Evolutionary conservation across 495 filamentous ascomycete genomes (phyloP), one percentile per base, ranked within the genome.

Genomic region (Cercophora scortea): DNA sequence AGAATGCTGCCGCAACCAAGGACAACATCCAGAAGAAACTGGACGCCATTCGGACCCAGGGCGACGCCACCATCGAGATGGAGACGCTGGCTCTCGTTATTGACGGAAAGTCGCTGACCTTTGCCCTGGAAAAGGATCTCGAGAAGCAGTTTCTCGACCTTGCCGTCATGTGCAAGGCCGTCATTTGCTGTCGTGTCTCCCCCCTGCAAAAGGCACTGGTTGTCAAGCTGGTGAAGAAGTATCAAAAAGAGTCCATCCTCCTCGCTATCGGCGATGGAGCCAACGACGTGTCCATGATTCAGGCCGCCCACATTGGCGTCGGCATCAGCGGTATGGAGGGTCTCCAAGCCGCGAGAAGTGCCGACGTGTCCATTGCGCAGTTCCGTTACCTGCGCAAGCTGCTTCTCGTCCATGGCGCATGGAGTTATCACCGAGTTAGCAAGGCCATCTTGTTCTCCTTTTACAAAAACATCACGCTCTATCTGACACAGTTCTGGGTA

Each of bases 401-500:
- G 40, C 81, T 96, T 10, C 80, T 99, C 38, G 94, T 99, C 9
- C 94, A 99, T 62, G 94, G 94, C 44, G 83, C 92, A 9, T 99
- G 94, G 94, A 92, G 86, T 62, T 99, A 99, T 62, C 91, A 96
- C 59, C 88, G 94, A 39, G 88, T 99, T 61, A 89, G 86, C 77
- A 95, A 92, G 66, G 87, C 93, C 34, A 97, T 99, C 58, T 69
- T 99, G 42, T 99, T 96, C 69, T 97, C 93, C 1, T 99, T 95
- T 66, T 99, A 99, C 76, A 99, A 99, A 76, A 99, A 99, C 71
- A 96, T 97, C 58, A 85, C 90, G 3, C 75, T 99, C 42, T 97
- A 96, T 71, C 93, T 97, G 84, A 99, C 94, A 60, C 94, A 99
- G 67, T 99, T 99, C 68, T 99, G 94, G 92, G 84, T 88, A 73